Evolutionary conservation across 2,329 filamentous ascomycete genomes (phyloP), one percentile per base, ranked within the genome.

Genomic region (Botryotinia calthae): DNA sequence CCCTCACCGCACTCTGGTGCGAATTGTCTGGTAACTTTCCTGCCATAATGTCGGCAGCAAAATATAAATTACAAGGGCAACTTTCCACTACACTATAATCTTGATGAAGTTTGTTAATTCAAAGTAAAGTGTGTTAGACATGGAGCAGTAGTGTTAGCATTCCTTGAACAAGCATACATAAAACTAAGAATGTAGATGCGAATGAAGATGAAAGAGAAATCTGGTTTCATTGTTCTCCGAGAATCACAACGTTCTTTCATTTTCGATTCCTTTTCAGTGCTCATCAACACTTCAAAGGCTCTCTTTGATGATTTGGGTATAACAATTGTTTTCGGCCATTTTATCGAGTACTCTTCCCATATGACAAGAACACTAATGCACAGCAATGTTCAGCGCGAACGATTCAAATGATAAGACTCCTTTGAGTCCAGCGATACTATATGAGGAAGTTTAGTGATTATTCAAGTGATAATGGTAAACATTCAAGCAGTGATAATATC

Each of bases 161-260:
- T 65, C 25, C 64, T 67, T 46, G 16, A 54, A n/a, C 8, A 54
- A 22, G 42, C 51, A 25, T 34, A 67, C 28, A 25, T 20, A 2
- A 31, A 22, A 67, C 46, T 40, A 51, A 54, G 48, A 67, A 67
- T 40, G 34, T 54, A 67, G 48, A 54, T 54, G 34, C 4, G 9
- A 28, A 28, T 28, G 34, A 54, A 25, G 34, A 54, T 54, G 28
- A 56, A 67, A 67, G 64, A 56, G 28, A 20, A 56, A 16, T 42
- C 4, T n/a, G 20, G 9, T 31, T 67, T 42, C 34, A 56, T 67
- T 67, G 48, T 67, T 67, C 65, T 42, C 28, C 25, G 28, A 56
- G 37, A 37, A 56, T 42, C 34, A 56, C 34, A 42, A 31, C 8
- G n/a, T 67, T 56, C 65, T 67, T 67, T 67, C 65, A 67, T 42